Percentiles rank a stretch among this genome's conserved stretches.
phyloP scores from a whole-genome alignment of 2,329 filamentous ascomycete genomes.

The Colletotrichum cordylinicola region DNA sequence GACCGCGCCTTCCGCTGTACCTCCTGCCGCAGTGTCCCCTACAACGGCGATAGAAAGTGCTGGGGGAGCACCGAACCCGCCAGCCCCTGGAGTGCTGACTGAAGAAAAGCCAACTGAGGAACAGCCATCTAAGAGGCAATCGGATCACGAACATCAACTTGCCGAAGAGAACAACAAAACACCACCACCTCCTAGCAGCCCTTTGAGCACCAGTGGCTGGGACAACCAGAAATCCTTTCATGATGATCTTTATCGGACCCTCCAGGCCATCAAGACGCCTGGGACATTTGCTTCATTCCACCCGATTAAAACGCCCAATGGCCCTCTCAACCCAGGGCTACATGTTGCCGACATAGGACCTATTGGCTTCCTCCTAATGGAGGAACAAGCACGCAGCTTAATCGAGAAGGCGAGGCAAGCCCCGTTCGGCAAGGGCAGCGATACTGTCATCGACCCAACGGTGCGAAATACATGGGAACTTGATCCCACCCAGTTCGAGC shows the following conservation, averaged over 20 bases:
- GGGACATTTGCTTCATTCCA: constrained; percentile 24
- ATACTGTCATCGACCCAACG: constrained; percentile 43
- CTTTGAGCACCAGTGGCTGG: not conserved
- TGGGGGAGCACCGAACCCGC: not conserved
- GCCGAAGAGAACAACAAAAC: not conserved
- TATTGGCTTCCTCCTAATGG: constrained; percentile 30
- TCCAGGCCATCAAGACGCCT: constrained; percentile 14
- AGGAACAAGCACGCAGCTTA: constrained; percentile 28
- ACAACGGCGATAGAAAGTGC: not conserved
- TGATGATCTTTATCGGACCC: not conserved
- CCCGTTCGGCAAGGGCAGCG: constrained; percentile 42
- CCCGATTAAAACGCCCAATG: not conserved
- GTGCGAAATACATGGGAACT: constrained; percentile 51
- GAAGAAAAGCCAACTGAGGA: not conserved
- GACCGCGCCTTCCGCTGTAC: not conserved
- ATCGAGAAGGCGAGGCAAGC: constrained; percentile 32
- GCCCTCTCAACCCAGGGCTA: constrained; percentile 3
- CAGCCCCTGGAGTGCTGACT: not conserved
- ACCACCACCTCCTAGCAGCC: not conserved
- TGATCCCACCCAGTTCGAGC: constrained; percentile 39
- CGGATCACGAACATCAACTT: not conserved
- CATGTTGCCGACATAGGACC: constrained; percentile 24
- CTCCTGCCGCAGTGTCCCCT: not conserved
- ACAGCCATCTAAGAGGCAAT: not conserved
- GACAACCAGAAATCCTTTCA: not conserved